These are phyloP conservation scores for Suhomyces taliae DNA, from an alignment of 1,139 yeast species.

Conservation along the genomic window DNA sequence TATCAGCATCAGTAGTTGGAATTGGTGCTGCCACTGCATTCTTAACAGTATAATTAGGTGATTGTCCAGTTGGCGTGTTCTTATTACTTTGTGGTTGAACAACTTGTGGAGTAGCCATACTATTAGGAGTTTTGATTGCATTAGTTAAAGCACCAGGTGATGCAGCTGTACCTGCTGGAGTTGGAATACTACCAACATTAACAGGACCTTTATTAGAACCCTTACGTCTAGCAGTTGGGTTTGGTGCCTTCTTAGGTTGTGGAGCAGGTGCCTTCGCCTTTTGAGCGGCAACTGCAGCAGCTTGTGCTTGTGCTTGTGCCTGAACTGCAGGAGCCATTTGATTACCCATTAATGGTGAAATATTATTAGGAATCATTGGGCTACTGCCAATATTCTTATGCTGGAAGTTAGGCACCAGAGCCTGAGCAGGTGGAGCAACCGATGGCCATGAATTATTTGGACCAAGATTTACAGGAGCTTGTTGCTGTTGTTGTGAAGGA, in stretches of 20 bases:
- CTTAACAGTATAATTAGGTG: conserved; percentile 31
- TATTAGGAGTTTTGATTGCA: conserved; percentile 47
- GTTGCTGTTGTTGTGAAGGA: conserved; percentile 3
- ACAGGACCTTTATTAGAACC: conserved; percentile 23
- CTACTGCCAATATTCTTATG: conserved; percentile 18
- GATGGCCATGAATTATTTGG: conserved; percentile 24
- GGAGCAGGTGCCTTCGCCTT: conserved; percentile 15
- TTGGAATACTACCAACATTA: conserved; percentile 25
- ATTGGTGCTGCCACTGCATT: conserved; percentile 15
- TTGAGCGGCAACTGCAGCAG: conserved; percentile 1
- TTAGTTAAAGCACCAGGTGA: conserved; percentile 45
- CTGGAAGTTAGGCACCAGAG: conserved; percentile 5
- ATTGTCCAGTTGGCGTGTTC: conserved; percentile 43
- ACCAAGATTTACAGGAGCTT: conserved; percentile 16
- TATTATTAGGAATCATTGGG: conserved; percentile 26
- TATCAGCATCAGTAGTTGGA: conserved; percentile 20
- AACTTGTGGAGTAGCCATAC: conserved; percentile 46
- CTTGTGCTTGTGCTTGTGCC: conserved; percentile 7
- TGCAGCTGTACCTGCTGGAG: conserved; percentile 40
- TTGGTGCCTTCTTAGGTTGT: conserved; percentile 18
- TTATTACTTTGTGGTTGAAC: conserved; percentile 37
- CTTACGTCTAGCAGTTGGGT: conserved; percentile 26
- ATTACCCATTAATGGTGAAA: conserved; percentile 21
- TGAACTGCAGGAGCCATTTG: conserved; percentile 10
- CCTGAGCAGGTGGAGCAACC: conserved; percentile 15